A percentile compares a stretch with the other conserved stretches of the same genome.
phyloP scores from a whole-genome alignment of 148 eudicot species.

The Linanthus parryae region DNA sequence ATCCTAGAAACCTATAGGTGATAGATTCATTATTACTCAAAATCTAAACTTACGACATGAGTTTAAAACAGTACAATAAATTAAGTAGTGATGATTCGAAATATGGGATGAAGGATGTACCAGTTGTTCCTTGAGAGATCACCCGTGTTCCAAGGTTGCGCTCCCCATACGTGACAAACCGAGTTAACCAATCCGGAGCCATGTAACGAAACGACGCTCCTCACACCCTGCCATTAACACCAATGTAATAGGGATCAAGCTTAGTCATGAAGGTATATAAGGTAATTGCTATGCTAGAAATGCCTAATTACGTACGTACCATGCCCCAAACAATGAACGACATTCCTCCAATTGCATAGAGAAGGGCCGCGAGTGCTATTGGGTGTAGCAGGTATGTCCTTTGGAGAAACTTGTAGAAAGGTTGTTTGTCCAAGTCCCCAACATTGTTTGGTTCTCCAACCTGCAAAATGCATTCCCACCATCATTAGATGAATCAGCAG shows the following conservation, averaged over 20 bases:
- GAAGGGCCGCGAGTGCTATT: constrained; percentile 40
- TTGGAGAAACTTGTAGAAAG: constrained; percentile 55
- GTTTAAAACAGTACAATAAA: no score
- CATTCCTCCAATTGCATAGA: constrained; percentile 68
- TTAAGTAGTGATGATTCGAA: no score
- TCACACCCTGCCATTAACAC: constrained; percentile 55
- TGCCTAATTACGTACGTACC: no score
- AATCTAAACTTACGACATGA: no score
- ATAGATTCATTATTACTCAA: no score
- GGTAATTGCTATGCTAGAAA: no score
- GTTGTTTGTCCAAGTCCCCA: constrained; percentile 67
- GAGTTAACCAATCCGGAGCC: constrained; percentile 64
- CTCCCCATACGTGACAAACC: constrained; percentile 77
- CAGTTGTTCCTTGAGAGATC: constrained; percentile 71
- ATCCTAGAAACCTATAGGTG: constrained; percentile 61
- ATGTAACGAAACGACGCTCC: constrained; percentile 50
- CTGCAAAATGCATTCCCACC: constrained; percentile 22
- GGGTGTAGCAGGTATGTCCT: constrained; percentile 57
- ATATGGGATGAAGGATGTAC: no score
- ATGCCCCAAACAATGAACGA: constrained; percentile 86
- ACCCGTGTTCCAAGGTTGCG: constrained; percentile 62
- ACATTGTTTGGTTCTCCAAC: constrained; percentile 69
- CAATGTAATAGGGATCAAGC: no score
- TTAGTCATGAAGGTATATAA: no score
- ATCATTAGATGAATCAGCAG: background rate